phyloP scores from a whole-genome alignment of 768 basidiomycete genomes.

The Ramaria sp. region DNA sequence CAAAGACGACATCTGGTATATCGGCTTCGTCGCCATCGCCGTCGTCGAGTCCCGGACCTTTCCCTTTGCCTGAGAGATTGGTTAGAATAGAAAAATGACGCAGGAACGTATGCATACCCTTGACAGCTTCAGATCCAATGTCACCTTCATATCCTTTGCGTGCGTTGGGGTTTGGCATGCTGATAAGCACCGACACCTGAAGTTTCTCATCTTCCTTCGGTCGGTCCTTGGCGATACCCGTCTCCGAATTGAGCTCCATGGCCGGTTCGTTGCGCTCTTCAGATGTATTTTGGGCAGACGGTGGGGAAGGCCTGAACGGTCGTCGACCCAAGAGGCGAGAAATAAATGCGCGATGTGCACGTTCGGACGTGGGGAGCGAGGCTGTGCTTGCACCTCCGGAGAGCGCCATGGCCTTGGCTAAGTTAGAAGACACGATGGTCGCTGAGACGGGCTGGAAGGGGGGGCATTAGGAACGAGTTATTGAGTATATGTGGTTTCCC shows the following conservation, averaged over 20 bases:
- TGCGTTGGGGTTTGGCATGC: slow-evolving; percentile 7
- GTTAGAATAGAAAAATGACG: neutral
- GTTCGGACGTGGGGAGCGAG: neutral
- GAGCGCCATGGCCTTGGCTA: neutral
- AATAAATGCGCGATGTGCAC: neutral
- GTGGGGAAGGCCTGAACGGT: neutral
- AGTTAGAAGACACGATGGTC: neutral
- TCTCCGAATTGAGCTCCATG: neutral
- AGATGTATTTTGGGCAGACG: neutral
- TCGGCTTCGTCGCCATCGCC: neutral
- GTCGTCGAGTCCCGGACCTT: neutral
- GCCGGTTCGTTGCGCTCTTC: neutral
- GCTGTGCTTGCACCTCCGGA: neutral
- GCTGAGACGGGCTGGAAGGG: slow-evolving; percentile 2
- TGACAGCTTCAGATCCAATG: neutral
- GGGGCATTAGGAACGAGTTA: neutral
- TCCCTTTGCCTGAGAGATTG: neutral
- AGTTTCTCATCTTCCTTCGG: neutral
- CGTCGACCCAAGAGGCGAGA: neutral
- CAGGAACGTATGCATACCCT: neutral
- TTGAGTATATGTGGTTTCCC: neutral
- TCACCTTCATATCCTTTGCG: neutral
- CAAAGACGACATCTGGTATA: slow-evolving; percentile 7
- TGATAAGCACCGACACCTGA: slow-evolving; percentile 8
- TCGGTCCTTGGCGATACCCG: neutral